Evolutionary conservation across 2,329 filamentous ascomycete species (phyloP), one percentile per base, ranked within the genome.

Genomic region (Dactylonectria estremocensis): DNA sequence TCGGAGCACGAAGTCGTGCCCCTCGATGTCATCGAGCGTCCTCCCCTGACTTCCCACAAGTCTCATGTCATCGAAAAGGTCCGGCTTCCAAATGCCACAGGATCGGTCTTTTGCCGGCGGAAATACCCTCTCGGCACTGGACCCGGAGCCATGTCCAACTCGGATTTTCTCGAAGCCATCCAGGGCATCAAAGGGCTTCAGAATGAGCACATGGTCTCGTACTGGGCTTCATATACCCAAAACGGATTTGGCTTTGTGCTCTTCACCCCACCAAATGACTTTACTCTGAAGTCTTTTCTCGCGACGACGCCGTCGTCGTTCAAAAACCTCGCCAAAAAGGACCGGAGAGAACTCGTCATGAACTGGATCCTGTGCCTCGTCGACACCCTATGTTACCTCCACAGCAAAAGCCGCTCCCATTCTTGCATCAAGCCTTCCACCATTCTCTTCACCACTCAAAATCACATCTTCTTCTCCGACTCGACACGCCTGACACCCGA

Each of bases 291-390:
- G 73, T 88, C 89, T 0, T 91, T 93, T 78, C 85, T 94, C 66
- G 85, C 89, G 16, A 89, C 88, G 58, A 88, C 88, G 5, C 90
- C 92, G 2, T 82, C 86, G 22, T 86, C 88, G 22, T 86, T 92
- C 77, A 91, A 92, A 73, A 87, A 86, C 59, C 78, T 93, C 11
- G 74, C 87, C 3, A 92, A 93, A 76, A 83, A 84, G 57, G 85
- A 88, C 46, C 85, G 91, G 28, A 85, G 90, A 37, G 82, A 84
- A 52, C 81, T 92, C 16, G 78, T 94, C 5, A 83, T 93, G 76
- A 91, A 93, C 77, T 95, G 92, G 92, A 88, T 94, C 74, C 89
- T 92, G 74, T 95, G 92, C 77, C 84, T 95, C 4, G 85, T 87
- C 46, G 91, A 93, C 77, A 90, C 91, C 1, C 76, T 94, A 16